Percentiles rank a stretch among this genome's conserved stretches.
Evolutionary conservation across 148 eudicot species (phyloP).

Genomic region (Amaranthus palmeri): DNA sequence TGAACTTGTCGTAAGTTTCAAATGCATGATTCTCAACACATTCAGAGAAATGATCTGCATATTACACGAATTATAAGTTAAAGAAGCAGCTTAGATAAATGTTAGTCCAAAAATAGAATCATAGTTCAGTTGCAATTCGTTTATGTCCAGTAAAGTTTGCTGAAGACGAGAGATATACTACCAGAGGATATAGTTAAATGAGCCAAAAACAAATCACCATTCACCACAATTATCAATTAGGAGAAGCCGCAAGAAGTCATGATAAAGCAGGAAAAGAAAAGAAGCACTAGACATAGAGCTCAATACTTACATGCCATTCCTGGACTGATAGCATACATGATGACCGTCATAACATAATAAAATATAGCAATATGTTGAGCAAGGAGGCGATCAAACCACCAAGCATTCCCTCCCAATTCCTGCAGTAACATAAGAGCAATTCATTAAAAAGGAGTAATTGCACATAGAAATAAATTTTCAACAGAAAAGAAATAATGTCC

Average conservation of each 20-base stretch:
- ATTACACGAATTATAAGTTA: background rate
- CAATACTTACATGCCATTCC: constrained; percentile 99
- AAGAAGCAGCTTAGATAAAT: background rate
- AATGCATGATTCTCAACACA: constrained; percentile 90
- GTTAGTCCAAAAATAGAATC: background rate
- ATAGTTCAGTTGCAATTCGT: background rate
- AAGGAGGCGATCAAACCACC: constrained; percentile 93
- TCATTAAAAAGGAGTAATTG: background rate
- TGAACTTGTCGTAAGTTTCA: constrained; percentile 92
- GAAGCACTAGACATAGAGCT: too few species aligned
- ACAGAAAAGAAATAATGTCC: background rate
- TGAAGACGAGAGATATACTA: too few species aligned
- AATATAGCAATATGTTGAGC: constrained; percentile 84
- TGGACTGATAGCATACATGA: constrained; percentile 88
- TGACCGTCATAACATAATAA: constrained; percentile 80
- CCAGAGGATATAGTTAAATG: background rate
- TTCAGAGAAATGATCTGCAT: constrained; percentile 98
- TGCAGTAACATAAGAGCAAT: constrained; percentile 35
- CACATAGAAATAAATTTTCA: background rate
- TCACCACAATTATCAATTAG: too few species aligned
- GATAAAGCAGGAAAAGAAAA: too few species aligned
- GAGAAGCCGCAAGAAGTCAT: too few species aligned
- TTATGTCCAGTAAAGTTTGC: background rate
- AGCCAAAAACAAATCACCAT: constrained; percentile 4
- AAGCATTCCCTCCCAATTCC: constrained; percentile 93